Percentiles rank a stretch among this genome's conserved stretches.
These are phyloP conservation scores for Physaria fendleri DNA, from an alignment of 345 rosid genomes.

Conservation along the genomic window DNA sequence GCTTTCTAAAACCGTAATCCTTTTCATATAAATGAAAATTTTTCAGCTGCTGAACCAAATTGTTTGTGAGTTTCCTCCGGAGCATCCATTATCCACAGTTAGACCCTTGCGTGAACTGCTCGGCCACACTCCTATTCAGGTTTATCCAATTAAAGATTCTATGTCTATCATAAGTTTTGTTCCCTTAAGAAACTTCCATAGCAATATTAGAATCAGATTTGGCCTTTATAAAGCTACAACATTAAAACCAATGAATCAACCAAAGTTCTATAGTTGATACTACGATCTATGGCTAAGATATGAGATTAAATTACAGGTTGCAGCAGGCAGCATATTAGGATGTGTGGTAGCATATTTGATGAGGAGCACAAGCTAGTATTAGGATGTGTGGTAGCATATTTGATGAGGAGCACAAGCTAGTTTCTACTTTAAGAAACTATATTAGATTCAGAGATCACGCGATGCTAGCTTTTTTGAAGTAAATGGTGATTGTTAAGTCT, in stretches of 20 bases:
- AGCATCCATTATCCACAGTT: conserved; percentile 74
- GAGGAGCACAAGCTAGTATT: conserved; percentile 54
- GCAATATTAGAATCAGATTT: conserved; percentile 1
- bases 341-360: conserved; percentile 63
- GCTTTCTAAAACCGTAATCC: background rate
- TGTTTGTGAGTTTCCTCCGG: conserved; percentile 94
- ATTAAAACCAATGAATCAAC: background rate
- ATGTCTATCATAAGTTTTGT: background rate
- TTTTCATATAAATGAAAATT: conserved; percentile 14
- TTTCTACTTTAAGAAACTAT: too few species aligned
- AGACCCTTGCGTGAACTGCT: conserved; percentile 92
- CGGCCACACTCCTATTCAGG: conserved; percentile 97
- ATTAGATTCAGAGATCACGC: conserved; percentile 5
- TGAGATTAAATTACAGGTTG: conserved; percentile 51
- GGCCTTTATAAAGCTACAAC: background rate
- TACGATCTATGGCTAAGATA: background rate
- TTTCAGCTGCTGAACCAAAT: conserved; percentile 91
- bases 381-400: too few species aligned
- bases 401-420: too few species aligned
- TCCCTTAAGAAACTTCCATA: background rate
- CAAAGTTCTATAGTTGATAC: background rate
- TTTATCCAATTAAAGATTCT: conserved; percentile 22
- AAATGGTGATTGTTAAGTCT: conserved; percentile 8
- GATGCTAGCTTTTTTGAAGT: conserved; percentile 12
- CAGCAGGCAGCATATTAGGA: conserved; percentile 75